Evolutionary conservation across 176 grass and related monocot genomes (phyloP), one percentile per base, ranked within the genome.

Genomic region (Carex scoparia): DNA sequence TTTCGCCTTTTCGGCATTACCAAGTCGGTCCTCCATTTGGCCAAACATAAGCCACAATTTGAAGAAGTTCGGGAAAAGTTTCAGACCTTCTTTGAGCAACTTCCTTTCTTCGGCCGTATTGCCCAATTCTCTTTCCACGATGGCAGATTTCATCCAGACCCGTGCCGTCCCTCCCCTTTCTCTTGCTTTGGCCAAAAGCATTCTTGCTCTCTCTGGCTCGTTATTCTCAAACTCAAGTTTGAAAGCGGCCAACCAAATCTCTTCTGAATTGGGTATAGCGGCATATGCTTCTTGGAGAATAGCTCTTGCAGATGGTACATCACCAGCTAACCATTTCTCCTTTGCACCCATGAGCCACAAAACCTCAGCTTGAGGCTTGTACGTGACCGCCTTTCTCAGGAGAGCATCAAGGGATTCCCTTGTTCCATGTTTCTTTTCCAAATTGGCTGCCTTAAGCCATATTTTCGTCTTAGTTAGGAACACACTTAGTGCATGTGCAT

Each of bases 141-240:
- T 94, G 58, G 87, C 86, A 46, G 94, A 97, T 87, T 97, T 97
- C 92, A 97, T 97, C 94, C 92, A 97, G 32, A 97, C 94, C 89
- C 94, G 92, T 76, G 94, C 94, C 16, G 94, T 97, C 72, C 94
- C 94, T 85, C 94, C 94, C 84, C 90, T 97, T 85, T 97, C 94
- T 65, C 94, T 89, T 13, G 92, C 92, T 86, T 92, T 97, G 58
- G 94, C 86, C 87, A 97, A 87, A 88, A 97, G 85, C 84, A 97
- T 91, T 79, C 92, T 97, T 85, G 94, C 94, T 92, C 94, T 97
- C 84, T 94, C 92, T 14, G 92, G 94, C 69, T 97, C 94, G 55
- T 97, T 88, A 71, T 94, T 97, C 89, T 97, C 94, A 89, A 97
- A 97, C 78, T 97, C 94, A 46, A 97, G 91, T 86, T 97, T 97